Percentiles rank a stretch among this genome's conserved stretches.
These are phyloP conservation scores for Ogataea trehalophila DNA, from an alignment of 805 yeast genomes.

Conservation along the genomic window DNA sequence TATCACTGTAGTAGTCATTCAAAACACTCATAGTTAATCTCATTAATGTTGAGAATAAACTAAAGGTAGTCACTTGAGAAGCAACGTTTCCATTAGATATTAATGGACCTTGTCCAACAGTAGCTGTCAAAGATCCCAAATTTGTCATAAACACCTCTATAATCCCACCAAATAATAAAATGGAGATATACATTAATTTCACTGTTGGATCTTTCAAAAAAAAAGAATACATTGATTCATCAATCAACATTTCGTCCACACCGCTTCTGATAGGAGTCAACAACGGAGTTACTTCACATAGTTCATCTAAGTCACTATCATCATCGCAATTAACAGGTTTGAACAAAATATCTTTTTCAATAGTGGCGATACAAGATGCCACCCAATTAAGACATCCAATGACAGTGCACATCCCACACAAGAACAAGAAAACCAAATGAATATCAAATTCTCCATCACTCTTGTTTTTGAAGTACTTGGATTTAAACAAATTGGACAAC, in stretches of 20 bases:
- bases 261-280: not conserved
- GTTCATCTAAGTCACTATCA: not conserved
- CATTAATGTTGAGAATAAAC: constrained; percentile 60
- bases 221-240: not conserved
- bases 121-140: constrained; percentile 59
- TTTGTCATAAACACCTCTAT: constrained; percentile 81
- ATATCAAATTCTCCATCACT: constrained; percentile 36
- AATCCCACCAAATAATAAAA: constrained; percentile 74
- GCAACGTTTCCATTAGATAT: constrained; percentile 23
- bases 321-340: constrained; percentile 18
- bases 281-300: not conserved
- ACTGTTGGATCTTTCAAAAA: constrained; percentile 50
- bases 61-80: constrained; percentile 54
- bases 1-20: constrained; percentile 48
- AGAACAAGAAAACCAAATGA: constrained; percentile 44
- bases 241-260: not conserved
- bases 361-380: constrained; percentile 55
- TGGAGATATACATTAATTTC: constrained; percentile 56
- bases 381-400: constrained; percentile 57
- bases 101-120: constrained; percentile 23
- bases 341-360: constrained; percentile 42
- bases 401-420: constrained; percentile 46
- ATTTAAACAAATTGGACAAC: constrained; percentile 55
- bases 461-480: constrained; percentile 31
- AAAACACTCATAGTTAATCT: constrained; percentile 61